phyloP scores from a whole-genome alignment of 1,284 basidiomycete genomes.

The Leucoagaricus sp. region DNA sequence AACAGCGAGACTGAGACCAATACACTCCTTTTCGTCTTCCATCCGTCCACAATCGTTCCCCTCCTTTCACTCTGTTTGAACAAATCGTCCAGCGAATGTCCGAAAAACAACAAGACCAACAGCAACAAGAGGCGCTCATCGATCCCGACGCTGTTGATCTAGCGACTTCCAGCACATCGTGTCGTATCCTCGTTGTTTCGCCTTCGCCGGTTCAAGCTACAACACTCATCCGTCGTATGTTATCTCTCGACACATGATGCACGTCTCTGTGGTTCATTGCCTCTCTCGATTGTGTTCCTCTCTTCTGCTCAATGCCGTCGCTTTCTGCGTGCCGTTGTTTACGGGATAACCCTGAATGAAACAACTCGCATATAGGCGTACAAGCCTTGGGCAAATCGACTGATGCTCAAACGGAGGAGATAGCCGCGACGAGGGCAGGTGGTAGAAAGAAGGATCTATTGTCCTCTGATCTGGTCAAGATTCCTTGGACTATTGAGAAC shows the following conservation, averaged over 20 bases:
- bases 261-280: slow-evolving; percentile 14
- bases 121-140: not conserved
- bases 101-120: not conserved
- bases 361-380: slow-evolving; percentile 21
- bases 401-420: not conserved
- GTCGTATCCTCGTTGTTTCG: slow-evolving; percentile 52
- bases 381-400: slow-evolving; percentile 15
- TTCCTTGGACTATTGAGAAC: slow-evolving; percentile 82
- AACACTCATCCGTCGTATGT: slow-evolving; percentile 49
- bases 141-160: not conserved
- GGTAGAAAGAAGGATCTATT: slow-evolving; percentile 10
- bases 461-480: slow-evolving; percentile 18
- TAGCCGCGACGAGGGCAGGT: slow-evolving; percentile 5
- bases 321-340: not conserved
- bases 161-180: slow-evolving; percentile 20
- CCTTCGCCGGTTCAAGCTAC: slow-evolving; percentile 41
- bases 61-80: not conserved
- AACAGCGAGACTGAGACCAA: not conserved
- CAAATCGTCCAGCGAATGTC: not conserved
- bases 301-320: not conserved
- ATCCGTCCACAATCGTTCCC: no score
- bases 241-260: slow-evolving; percentile 12
- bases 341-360: not conserved
- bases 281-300: not conserved
- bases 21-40: not conserved